A percentile compares a stretch with the other conserved stretches of the same genome.
phyloP scores from a whole-genome alignment of 768 basidiomycete species.

The Phylloporus sp. region DNA sequence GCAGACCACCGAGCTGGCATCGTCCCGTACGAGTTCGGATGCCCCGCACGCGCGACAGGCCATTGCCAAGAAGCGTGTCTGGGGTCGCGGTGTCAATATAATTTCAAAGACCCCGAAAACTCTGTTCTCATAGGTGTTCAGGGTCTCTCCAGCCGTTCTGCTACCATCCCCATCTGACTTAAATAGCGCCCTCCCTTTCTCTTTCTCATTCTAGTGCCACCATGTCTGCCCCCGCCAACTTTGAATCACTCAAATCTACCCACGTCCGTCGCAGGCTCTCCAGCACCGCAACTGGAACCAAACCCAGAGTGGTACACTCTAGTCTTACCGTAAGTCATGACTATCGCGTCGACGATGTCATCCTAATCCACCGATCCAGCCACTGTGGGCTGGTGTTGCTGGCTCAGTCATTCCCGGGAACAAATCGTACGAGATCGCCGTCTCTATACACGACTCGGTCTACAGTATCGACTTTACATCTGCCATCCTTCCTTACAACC shows the following conservation, averaged over 20 bases:
- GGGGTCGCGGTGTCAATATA: conserved; percentile 5
- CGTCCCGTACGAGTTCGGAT: conserved; percentile 51
- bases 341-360: background rate
- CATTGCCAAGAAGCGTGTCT: conserved; percentile 9
- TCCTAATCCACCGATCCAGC: conserved; percentile 41
- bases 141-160: conserved; percentile 18
- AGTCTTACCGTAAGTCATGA: conserved; percentile 57
- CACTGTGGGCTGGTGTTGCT: conserved; percentile 86
- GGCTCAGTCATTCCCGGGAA: conserved; percentile 58
- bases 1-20: conserved; percentile 60
- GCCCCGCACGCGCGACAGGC: conserved; percentile 54
- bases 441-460: conserved; percentile 82
- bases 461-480: conserved; percentile 80
- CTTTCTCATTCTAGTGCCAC: conserved; percentile 22
- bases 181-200: conserved; percentile 33
- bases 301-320: conserved; percentile 56
- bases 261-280: conserved; percentile 69
- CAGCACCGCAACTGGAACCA: conserved; percentile 42
- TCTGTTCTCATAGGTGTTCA: conserved; percentile 22
- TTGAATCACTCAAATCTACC: conserved; percentile 61
- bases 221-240: conserved; percentile 51
- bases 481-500: conserved; percentile 46
- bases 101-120: conserved; percentile 25
- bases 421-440: conserved; percentile 63
- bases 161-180: conserved; percentile 13